Percentiles rank a stretch among this genome's conserved stretches.
These are phyloP conservation scores for Citrullus amarus DNA, from an alignment of 306 rosid genomes.

Conservation along the genomic window DNA sequence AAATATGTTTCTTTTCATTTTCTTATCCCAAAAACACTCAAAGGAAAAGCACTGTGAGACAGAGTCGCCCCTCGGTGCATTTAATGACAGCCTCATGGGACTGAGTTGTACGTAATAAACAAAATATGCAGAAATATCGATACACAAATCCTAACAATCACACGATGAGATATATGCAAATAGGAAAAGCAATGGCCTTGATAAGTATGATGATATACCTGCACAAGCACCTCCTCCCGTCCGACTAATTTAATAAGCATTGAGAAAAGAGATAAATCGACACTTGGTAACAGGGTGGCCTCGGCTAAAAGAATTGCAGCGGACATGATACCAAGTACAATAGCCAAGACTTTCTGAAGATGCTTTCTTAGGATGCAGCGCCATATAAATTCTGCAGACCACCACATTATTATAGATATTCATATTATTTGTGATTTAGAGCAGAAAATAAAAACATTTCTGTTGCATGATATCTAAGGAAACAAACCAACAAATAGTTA, in stretches of 20 bases:
- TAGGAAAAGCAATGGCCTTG: neutral
- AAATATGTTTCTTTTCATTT: neutral
- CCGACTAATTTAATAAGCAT: constrained; percentile 71
- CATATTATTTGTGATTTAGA: neutral
- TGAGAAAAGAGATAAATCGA: constrained; percentile 86
- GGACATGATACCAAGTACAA: constrained; percentile 71
- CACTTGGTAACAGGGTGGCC: constrained; percentile 82
- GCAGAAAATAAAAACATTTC: neutral
- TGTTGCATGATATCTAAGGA: neutral
- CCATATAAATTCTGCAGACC: constrained; percentile 82
- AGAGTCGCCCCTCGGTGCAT: neutral
- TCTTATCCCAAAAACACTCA: neutral
- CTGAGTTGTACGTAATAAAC: neutral
- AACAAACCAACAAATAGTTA: neutral
- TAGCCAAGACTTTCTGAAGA: constrained; percentile 63
- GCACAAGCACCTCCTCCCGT: constrained; percentile 78
- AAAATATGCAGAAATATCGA: neutral
- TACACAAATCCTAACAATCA: neutral
- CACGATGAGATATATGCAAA: neutral
- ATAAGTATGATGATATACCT: constrained; percentile 35
- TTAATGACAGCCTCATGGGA: neutral
- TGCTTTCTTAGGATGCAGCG: constrained; percentile 77
- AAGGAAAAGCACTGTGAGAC: neutral
- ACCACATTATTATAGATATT: constrained; percentile 5
- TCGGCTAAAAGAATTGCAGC: constrained; percentile 91